Evolutionary conservation across 805 yeast genomes (phyloP), one percentile per base, ranked within the genome.

Genomic region (Myxozyma vanderwaltii): DNA sequence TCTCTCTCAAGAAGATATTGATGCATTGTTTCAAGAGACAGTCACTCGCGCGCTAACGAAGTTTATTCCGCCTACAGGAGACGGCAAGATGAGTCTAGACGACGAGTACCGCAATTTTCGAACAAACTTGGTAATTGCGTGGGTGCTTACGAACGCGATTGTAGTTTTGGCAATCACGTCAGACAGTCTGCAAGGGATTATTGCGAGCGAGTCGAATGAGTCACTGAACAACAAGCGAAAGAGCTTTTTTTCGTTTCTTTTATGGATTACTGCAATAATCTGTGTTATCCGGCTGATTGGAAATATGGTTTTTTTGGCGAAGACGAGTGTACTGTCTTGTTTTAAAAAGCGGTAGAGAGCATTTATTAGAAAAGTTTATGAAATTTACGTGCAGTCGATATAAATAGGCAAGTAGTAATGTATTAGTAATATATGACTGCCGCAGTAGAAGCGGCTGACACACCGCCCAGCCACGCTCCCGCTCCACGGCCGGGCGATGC

Each of bases 201-300:
- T 62, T 12, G 51, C 60, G 15, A 49, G 57, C 21, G 64, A 79
- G 12, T 53, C 59, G 3, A 54, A 46, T 12, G 39, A 23, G 26
- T 27, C 27, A 17, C 26, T 51, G 46, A 40, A 15, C 5, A 54
- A 65, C 31, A 58, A 67, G 45, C 69, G 77, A 17, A 73, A 75
- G n/a, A 63, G 72, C 15, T 74, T 73, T 61, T 76, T 70, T 60
- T 70, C 82, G 15, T 82, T 83, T 24, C 74, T 84, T 59, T 77
- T 84, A 58, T 83, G 87, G 86, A 71, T 81, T 41, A 86, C 82
- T 43, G 86, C 87, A 1, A 79, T 82, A 46, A 74, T 84, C 76
- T 86, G 88, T 0, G 70, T 80, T 8, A 78, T 84, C 72, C 70
- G 87, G 44, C 77, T 84, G 60, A 61, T 81, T 50, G 88, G 88